Base-by-base conservation (phyloP, 192 early-diverging fungal species). In the Mortierella alpina region DNA sequence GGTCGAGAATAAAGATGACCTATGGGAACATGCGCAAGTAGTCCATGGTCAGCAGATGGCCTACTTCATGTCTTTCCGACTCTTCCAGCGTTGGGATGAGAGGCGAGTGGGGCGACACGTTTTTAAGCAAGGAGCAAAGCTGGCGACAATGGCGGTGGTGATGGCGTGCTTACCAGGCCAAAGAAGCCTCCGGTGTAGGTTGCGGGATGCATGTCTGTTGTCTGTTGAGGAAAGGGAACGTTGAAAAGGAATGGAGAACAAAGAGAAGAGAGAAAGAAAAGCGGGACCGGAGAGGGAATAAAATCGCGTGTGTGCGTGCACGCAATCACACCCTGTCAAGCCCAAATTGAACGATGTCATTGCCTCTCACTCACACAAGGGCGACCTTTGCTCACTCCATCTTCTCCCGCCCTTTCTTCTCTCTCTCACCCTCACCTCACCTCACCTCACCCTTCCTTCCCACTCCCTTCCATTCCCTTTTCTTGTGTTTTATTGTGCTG, bases 1-100 rank as follows among this genome's bases (percentile, higher is more conserved):
- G 63, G 59, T 91, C 87, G 49, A 91, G 75, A 50, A 88, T 86
- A 31, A 91, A 71, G 60, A 80, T 60, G 65, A 80, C 53, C 73
- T 75, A 68, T 11, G 46, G 51, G 22, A 59, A 7, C 7, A 49
- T 52, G 40, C 20, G 11, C 0, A 63, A 9, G 6, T 1, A 15
- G 45, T 51, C 11, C 9, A 5, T 4, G 49, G 63, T 40, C 14
- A 42, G 23, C 50, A 39, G 6, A 2, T 22, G 17, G 17, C 7
- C 4, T 54, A 55, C n/a, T 14, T 40, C 5, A 50, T 22, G 49
- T 15, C 8, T 22, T 7, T 31, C 20, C 2, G 41, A 62, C 41
- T 17, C 40, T 2, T 17, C 15, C 4, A 50, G 12, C 50, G 13
- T 40, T 18, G 10, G 50, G 5, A 40, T 31, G 23, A 10, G 4